Evolutionary conservation across 768 basidiomycete genomes (phyloP).

Genomic region (Amanita rimosa): DNA sequence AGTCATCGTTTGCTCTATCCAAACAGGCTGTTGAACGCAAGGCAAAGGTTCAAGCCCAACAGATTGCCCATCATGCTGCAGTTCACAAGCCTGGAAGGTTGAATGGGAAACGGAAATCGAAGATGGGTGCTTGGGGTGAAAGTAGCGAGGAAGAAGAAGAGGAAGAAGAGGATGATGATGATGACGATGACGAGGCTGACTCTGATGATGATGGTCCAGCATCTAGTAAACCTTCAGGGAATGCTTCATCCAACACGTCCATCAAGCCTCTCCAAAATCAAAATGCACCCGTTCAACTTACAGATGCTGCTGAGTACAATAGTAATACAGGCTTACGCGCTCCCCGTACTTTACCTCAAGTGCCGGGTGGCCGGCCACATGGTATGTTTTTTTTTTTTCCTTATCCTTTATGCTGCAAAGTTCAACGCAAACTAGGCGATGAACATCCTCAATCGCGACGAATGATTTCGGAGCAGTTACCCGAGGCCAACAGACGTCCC

Average conservation of each 20-base stretch:
- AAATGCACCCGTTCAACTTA: slow-evolving; percentile 11
- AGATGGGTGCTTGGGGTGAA: slow-evolving; percentile 49
- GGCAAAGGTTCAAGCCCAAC: slow-evolving; percentile 74
- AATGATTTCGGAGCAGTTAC: slow-evolving; percentile 39
- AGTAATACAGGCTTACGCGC: slow-evolving; percentile 40
- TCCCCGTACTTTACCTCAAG: slow-evolving; percentile 55
- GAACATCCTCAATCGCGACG: slow-evolving; percentile 34
- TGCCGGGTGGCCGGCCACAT: slow-evolving; percentile 35
- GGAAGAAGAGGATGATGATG: slow-evolving; percentile 67
- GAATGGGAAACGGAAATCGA: slow-evolving; percentile 52
- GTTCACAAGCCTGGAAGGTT: slow-evolving; percentile 61
- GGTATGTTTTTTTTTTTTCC: slow-evolving; percentile 22
- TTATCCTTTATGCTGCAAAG: slow-evolving; percentile 20
- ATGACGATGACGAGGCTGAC: slow-evolving; percentile 61
- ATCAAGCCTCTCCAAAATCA: slow-evolving; percentile 17
- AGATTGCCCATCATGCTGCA: slow-evolving; percentile 73
- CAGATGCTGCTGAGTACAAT: slow-evolving; percentile 16
- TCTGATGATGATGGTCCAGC: slow-evolving; percentile 39
- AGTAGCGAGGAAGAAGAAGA: slow-evolving; percentile 82
- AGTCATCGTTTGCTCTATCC: slow-evolving; percentile 84
- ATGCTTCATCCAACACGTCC: slow-evolving; percentile 16
- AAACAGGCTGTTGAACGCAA: slow-evolving; percentile 78
- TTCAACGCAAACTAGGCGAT: slow-evolving; percentile 19
- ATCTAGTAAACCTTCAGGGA: slow-evolving; percentile 15
- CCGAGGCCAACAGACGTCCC: slow-evolving; percentile 38